Evolutionary conservation across 352 stramenopile genomes (phyloP).

Genomic region (Phytophthora crassamura): DNA sequence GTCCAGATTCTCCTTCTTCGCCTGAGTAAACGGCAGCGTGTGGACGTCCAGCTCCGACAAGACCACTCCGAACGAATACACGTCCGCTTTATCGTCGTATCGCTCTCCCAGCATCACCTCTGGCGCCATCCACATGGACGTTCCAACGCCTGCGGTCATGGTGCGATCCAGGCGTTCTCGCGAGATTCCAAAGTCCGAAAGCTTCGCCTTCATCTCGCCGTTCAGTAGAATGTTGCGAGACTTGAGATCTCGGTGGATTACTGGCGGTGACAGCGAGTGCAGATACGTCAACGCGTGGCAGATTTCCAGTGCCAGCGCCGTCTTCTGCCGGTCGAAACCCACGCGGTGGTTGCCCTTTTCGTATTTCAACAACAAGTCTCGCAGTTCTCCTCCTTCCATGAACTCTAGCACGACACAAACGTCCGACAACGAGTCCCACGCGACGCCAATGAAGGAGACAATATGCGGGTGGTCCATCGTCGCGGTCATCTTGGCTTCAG

Average conservation of each 20-base stretch:
- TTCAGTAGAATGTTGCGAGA: constrained; percentile 62
- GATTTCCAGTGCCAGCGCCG: constrained; percentile 42
- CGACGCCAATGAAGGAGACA: constrained; percentile 48
- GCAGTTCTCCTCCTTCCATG: constrained; percentile 57
- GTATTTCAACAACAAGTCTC: constrained; percentile 39
- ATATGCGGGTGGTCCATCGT: constrained; percentile 46
- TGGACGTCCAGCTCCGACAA: constrained; percentile 62
- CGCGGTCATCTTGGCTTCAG: constrained; percentile 46
- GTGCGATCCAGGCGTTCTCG: constrained; percentile 28
- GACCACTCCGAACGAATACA: constrained; percentile 71
- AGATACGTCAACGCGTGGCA: constrained; percentile 49
- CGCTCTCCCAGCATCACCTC: constrained; percentile 71
- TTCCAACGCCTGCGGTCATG: constrained; percentile 59
- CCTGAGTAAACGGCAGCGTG: constrained; percentile 22
- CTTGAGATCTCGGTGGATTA: too few species aligned
- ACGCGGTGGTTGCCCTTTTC: constrained; percentile 26
- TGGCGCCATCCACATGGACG: constrained; percentile 64
- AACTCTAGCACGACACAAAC: constrained; percentile 55
- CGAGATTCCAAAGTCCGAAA: constrained; percentile 72
- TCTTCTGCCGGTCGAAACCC: constrained; percentile 27
- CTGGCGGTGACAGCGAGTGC: constrained; percentile 31
- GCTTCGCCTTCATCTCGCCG: constrained; percentile 52
- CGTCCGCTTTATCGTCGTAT: constrained; percentile 57
- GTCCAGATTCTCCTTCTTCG: constrained; percentile 28
- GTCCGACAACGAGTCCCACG: constrained; percentile 51